Percentiles rank a stretch among this genome's conserved stretches.
Evolutionary conservation across 225 moss, liverwort and hornwort species (phyloP).

Genomic region (Sphagnum contortum): DNA sequence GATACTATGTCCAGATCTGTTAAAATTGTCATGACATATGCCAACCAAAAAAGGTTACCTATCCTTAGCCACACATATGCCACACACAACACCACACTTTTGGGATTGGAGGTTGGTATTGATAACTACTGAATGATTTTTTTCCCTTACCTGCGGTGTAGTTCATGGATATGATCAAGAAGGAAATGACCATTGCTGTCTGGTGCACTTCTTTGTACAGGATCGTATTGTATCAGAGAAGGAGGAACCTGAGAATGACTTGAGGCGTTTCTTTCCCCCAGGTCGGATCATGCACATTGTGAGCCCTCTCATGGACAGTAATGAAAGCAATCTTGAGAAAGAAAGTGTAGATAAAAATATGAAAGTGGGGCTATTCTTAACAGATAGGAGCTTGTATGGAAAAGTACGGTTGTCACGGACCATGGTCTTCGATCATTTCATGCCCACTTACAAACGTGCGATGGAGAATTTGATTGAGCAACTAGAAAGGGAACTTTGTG

Average conservation of each 20-base stretch:
- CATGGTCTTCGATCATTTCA: slow-evolving; percentile 97
- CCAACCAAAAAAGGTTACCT: no score
- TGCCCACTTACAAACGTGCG: slow-evolving; percentile 89
- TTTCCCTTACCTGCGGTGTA: no score
- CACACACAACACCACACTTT: no score
- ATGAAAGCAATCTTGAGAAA: slow-evolving; percentile 12
- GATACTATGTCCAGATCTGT: no score
- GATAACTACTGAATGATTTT: no score
- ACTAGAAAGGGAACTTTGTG: slow-evolving; percentile 26
- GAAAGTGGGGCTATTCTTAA: slow-evolving; percentile 65
- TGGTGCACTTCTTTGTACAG: slow-evolving; percentile 15
- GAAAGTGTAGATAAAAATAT: slow-evolving; percentile 30
- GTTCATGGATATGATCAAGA: no score
- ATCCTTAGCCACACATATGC: no score
- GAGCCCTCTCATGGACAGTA: slow-evolving; percentile 35
- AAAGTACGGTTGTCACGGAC: slow-evolving; percentile 90
- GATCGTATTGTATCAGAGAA: slow-evolving; percentile 67
- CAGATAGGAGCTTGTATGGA: slow-evolving; percentile 78
- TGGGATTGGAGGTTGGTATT: no score
- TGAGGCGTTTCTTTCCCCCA: slow-evolving; percentile 78
- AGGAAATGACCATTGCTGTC: no score
- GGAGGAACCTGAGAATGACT: slow-evolving; percentile 40
- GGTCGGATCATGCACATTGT: slow-evolving; percentile 89
- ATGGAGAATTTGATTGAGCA: slow-evolving; percentile 54
- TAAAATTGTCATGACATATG: no score